These are phyloP conservation scores for Hypoxylon sp. DNA, from an alignment of 2,329 filamentous ascomycete species.

Conservation along the genomic window DNA sequence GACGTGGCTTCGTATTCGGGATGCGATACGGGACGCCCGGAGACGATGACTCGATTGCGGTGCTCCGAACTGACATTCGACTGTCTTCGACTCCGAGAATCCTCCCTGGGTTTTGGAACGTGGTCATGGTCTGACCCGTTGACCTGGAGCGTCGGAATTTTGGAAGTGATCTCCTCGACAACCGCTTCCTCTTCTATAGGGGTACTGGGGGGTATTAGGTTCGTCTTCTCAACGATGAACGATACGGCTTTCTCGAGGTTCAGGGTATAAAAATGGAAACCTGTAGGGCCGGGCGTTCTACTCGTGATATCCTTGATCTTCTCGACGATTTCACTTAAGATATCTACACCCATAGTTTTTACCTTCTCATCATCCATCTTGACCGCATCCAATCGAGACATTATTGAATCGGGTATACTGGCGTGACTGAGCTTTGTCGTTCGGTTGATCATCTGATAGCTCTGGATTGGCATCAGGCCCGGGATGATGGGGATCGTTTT, in stretches of 20 bases:
- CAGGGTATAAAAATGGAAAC: conserved; percentile 97
- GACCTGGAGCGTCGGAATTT: conserved; percentile 58
- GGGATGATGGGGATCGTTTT: conserved; percentile 90
- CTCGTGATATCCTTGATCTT: conserved; percentile 73
- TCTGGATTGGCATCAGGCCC: conserved; percentile 96
- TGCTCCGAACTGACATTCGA: conserved; percentile 86
- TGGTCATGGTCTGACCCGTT: conserved; percentile 55
- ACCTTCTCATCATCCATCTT: conserved; percentile 83
- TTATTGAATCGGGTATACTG: conserved; percentile 74
- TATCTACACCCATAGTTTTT: conserved; percentile 81
- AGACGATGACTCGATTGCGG: conserved; percentile 86
- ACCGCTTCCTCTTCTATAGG: conserved; percentile 60
- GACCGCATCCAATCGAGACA: conserved; percentile 75
- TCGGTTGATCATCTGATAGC: conserved; percentile 92
- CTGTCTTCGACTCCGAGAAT: conserved; percentile 63
- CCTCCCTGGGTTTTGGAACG: conserved; percentile 47
- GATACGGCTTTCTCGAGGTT: conserved; percentile 97
- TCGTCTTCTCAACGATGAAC: conserved; percentile 85
- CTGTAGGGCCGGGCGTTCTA: conserved; percentile 68
- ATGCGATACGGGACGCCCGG: conserved; percentile 65
- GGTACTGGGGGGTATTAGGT: conserved; percentile 75
- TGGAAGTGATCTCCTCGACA: conserved; percentile 56
- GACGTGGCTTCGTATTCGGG: conserved; percentile 77
- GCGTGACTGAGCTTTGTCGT: conserved; percentile 96
- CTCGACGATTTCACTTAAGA: conserved; percentile 84